phyloP scores from a whole-genome alignment of 208 protist genomes.

The Angomonas ambiguus region DNA sequence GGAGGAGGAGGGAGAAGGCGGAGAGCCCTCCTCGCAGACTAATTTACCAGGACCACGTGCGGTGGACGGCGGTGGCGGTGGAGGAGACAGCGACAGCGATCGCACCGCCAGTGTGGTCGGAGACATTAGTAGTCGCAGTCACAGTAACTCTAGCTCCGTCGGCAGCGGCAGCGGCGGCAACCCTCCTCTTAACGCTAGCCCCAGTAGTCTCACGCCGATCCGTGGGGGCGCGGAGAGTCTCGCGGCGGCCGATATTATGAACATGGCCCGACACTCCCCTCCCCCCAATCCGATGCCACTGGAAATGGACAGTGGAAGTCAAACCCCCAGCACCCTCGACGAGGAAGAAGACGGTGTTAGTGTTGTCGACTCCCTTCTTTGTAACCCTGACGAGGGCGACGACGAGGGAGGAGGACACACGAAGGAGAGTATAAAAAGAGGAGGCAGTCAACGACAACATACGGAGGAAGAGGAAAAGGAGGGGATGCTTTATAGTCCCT shows the following conservation, averaged over 20 bases:
- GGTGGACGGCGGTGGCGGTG: too few species aligned
- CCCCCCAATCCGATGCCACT: too few species aligned
- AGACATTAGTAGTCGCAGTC: slow-evolving; percentile 20
- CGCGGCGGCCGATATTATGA: background rate
- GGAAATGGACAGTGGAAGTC: slow-evolving; percentile 33
- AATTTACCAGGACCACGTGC: too few species aligned
- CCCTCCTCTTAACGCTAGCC: background rate
- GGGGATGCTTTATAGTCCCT: background rate
- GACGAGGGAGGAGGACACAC: background rate
- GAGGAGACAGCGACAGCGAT: slow-evolving; percentile 36
- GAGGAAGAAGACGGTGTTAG: slow-evolving; percentile 22
- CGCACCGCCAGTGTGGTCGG: slow-evolving; percentile 37
- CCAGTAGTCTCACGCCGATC: background rate
- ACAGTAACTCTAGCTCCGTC: slow-evolving; percentile 23
- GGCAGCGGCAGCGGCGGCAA: too few species aligned
- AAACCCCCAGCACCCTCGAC: slow-evolving; percentile 56
- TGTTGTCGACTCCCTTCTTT: too few species aligned
- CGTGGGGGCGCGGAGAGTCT: background rate
- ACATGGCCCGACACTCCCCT: background rate
- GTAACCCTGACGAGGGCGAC: slow-evolving; percentile 3
- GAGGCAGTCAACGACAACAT: background rate
- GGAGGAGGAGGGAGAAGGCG: slow-evolving; percentile 7
- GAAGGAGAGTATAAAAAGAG: background rate
- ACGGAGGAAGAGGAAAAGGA: background rate
- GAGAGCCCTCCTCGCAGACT: too few species aligned